Base-by-base conservation (phyloP, 768 basidiomycete species). In the Kwoniella newhampshirensis region DNA sequence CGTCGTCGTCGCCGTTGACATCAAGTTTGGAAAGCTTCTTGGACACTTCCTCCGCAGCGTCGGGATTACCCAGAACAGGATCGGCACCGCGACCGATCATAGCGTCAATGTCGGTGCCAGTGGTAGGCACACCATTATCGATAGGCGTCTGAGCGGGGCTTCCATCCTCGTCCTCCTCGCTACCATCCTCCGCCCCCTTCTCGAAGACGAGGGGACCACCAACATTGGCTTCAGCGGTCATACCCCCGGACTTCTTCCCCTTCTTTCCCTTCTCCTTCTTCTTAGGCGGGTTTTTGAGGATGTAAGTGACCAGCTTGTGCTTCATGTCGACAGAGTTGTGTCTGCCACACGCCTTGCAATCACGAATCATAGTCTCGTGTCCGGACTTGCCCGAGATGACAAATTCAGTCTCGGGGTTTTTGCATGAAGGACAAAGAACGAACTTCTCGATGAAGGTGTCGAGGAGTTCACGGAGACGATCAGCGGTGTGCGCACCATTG, bases 371-470 rank as follows among this genome's bases (percentile, higher is more conserved):
- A 64, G 88, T 84, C 68, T 97, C 96, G 55, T 78, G 81, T 78
- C 90, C 93, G 28, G 63, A 66, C 32, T 64, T 66, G 45, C 71
- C 71, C 76, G 91, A 85, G 75, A 99, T 84, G 79, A 91, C 78
- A 42, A 97, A 85, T 71, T 97, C 93, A 28, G 96, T 99, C 79
- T 99, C 96, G 11, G 96, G 96, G 75, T 99, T 99, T 81, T 98
- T 97, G 87, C 96, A 99, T 9, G 88, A 84, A 57, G 86, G 87
- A 80, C 96, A 99, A 15, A 99, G 86, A 41, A 99, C 91, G 66
- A 96, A 99, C 79, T 97, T 97, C 69, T 94, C 91, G 80, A 99
- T 99, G 82, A 98, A 99, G 45, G 78, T 83, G 77, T 98, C 94
- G 68, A 99, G 87, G 15, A 99, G 85, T 77, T 98, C 94, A 56